Percentiles rank a stretch among this genome's conserved stretches.
These are phyloP conservation scores for Parietaria judaica DNA, from an alignment of 306 rosid genomes.

Conservation along the genomic window DNA sequence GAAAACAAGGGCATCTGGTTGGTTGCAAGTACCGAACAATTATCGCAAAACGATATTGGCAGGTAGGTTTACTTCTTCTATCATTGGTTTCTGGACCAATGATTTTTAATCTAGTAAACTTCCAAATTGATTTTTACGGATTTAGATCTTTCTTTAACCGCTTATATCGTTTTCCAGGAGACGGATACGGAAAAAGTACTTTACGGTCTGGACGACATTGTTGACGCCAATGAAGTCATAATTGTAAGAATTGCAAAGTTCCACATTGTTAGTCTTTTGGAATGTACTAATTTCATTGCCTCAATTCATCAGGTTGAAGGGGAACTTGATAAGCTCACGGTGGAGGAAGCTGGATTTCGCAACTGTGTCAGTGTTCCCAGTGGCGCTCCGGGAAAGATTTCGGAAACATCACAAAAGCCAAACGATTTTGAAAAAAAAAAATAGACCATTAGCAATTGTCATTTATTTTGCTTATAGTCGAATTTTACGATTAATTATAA, in stretches of 20 bases:
- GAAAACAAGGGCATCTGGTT: constrained; percentile 53
- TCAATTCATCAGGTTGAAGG: constrained; percentile 63
- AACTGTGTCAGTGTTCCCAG: constrained; percentile 87
- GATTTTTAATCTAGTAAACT: background rate
- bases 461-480: too few species aligned
- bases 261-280: background rate
- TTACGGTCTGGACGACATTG: constrained; percentile 78
- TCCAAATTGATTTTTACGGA: constrained; percentile 15
- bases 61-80: constrained; percentile 38
- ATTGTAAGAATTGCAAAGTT: constrained; percentile 35
- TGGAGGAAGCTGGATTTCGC: constrained; percentile 84
- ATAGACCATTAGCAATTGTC: too few species aligned
- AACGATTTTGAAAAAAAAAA: too few species aligned
- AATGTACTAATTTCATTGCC: background rate
- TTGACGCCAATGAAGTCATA: constrained; percentile 53
- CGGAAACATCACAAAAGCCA: constrained; percentile 21
- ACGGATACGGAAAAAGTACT: constrained; percentile 60
- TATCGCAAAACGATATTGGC: constrained; percentile 66
- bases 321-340: constrained; percentile 86
- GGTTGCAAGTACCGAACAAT: constrained; percentile 81
- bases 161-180: constrained; percentile 44
- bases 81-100: background rate
- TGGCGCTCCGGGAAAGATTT: constrained; percentile 72
- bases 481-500: too few species aligned
- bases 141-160: background rate